These are phyloP conservation scores for Annulohypoxylon stygium DNA, from an alignment of 495 filamentous ascomycete species.

Conservation along the genomic window DNA sequence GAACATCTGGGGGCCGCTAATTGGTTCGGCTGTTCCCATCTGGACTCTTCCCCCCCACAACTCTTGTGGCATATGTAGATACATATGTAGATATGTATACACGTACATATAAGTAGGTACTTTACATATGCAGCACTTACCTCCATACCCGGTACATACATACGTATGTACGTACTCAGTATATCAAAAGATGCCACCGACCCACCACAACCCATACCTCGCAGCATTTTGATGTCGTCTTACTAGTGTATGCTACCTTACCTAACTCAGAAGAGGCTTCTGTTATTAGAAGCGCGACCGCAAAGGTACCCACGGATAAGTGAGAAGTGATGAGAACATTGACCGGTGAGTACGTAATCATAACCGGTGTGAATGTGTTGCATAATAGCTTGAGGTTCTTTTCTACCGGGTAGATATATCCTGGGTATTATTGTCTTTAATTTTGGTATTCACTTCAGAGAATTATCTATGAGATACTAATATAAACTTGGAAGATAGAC, in stretches of 20 bases:
- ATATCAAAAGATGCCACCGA: conserved; percentile 34
- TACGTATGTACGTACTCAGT: not conserved
- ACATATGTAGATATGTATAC: conserved; percentile 5
- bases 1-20: conserved; percentile 18
- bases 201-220: conserved; percentile 25
- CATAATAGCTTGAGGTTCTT: not conserved
- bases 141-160: too few species aligned
- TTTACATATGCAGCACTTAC: too few species aligned
- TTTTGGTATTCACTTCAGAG: not conserved
- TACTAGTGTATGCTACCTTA: conserved; percentile 31
- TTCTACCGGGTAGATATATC: not conserved
- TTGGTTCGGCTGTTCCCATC: conserved; percentile 44
- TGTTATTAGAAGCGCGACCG: conserved; percentile 3
- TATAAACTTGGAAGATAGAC: not conserved
- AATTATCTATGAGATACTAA: not conserved
- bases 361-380: not conserved
- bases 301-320: conserved; percentile 12
- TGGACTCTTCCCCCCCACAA: conserved; percentile 27
- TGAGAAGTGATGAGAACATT: conserved; percentile 36
- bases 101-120: conserved; percentile 11
- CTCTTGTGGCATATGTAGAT: conserved; percentile 9
- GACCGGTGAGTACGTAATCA: conserved; percentile 40
- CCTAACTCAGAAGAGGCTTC: conserved; percentile 13
- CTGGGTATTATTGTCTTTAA: not conserved
- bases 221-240: conserved; percentile 30